These are phyloP conservation scores for Trifolium subterraneum DNA, from an alignment of 306 rosid species.

Conservation along the genomic window DNA sequence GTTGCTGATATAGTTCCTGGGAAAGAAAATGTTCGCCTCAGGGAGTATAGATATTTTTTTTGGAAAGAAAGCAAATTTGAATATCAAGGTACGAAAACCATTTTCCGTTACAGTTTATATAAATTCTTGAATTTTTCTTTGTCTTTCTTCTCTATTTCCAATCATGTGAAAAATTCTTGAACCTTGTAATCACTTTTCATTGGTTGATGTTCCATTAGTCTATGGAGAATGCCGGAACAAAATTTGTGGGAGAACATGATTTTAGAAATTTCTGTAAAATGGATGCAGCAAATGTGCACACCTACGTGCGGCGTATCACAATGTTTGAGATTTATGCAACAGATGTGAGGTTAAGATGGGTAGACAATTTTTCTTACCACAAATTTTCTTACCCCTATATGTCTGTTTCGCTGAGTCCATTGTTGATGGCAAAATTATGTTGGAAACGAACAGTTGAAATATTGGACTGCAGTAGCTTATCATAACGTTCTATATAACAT, in stretches of 20 bases:
- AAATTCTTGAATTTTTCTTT: slow-evolving; percentile 25
- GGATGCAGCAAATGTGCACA: slow-evolving; percentile 96
- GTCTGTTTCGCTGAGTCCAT: background rate
- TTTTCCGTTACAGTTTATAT: slow-evolving; percentile 28
- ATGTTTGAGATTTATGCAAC: slow-evolving; percentile 65
- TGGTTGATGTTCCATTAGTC: slow-evolving; percentile 62
- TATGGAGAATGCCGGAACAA: slow-evolving; percentile 77
- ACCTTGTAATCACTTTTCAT: slow-evolving; percentile 11
- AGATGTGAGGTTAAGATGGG: slow-evolving; percentile 86
- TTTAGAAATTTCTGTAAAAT: slow-evolving; percentile 94
- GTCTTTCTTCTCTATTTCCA: slow-evolving; percentile 31
- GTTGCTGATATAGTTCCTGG: no score
- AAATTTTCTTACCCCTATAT: slow-evolving; percentile 32
- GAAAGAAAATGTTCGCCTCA: no score
- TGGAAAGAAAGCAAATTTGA: slow-evolving; percentile 81
- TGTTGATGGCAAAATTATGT: slow-evolving; percentile 40
- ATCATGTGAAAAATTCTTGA: no score
- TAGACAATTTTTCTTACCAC: slow-evolving; percentile 64
- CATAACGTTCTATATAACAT: slow-evolving; percentile 37
- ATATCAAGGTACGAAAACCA: slow-evolving; percentile 57
- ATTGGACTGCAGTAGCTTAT: slow-evolving; percentile 42
- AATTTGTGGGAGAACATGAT: slow-evolving; percentile 87
- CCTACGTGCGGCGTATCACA: slow-evolving; percentile 66
- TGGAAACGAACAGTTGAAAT: slow-evolving; percentile 64
- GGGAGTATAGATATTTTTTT: slow-evolving; percentile 88